phyloP scores from a whole-genome alignment of 1,284 basidiomycete species.

The Irpex rosettiformis region DNA sequence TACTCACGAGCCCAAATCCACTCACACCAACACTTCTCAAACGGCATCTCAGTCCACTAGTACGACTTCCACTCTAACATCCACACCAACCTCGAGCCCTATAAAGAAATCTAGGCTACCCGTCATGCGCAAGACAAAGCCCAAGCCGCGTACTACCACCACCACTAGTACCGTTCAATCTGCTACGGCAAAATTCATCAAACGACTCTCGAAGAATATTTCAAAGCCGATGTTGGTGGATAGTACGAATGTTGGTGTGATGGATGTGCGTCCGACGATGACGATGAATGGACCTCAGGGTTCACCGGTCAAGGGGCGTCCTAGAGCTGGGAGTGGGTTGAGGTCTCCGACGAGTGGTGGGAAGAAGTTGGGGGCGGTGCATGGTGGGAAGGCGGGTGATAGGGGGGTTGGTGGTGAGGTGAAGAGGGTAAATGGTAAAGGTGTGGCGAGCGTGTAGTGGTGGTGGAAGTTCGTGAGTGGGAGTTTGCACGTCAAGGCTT shows the following conservation, averaged over 20 bases:
- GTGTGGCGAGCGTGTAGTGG: too few species aligned
- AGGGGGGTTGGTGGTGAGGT: too few species aligned
- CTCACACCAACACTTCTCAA: neutral
- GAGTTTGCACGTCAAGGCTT: too few species aligned
- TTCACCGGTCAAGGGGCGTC: neutral
- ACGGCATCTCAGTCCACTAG: neutral
- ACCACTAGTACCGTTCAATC: neutral
- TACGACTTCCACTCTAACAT: neutral
- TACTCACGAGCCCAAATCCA: neutral
- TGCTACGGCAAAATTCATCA: conserved; percentile 12
- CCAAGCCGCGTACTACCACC: too few species aligned
- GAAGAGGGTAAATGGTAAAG: too few species aligned
- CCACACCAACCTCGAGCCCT: conserved; percentile 6
- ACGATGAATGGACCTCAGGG: neutral
- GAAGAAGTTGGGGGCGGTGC: too few species aligned
- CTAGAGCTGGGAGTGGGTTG: neutral
- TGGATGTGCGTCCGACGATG: neutral
- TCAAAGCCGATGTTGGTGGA: conserved; percentile 24
- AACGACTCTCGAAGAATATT: conserved; percentile 23
- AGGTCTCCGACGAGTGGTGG: too few species aligned
- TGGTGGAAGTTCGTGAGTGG: too few species aligned
- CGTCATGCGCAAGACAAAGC: conserved; percentile 20
- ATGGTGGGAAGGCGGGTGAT: too few species aligned
- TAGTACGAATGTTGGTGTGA: conserved; percentile 20
- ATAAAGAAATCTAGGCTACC: conserved; percentile 16